Conservation (phyloP, 257 asterid species). For the Lycium barbarum region DNA sequence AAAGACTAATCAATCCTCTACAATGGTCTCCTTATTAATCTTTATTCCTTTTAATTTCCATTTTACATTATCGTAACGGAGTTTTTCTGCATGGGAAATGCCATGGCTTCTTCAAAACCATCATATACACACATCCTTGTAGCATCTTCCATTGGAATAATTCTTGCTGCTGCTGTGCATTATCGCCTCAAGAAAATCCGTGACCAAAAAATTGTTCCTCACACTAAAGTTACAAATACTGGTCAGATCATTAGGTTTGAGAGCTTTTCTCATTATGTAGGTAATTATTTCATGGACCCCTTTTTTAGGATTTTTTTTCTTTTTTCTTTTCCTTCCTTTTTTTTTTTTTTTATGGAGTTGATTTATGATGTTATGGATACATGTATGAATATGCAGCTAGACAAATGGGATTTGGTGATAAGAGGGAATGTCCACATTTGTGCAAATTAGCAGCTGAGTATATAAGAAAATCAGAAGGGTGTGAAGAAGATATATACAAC, state of each 20-base stretch:
- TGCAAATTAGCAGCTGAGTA: constrained; percentile 89
- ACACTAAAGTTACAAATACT: constrained; percentile 57
- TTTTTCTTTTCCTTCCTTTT: background rate
- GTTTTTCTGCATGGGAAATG: constrained; percentile 24
- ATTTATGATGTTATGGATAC: constrained; percentile 18
- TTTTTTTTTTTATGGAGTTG: background rate
- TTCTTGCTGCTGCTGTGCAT: constrained; percentile 79
- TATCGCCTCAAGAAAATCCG: constrained; percentile 59
- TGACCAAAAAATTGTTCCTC: constrained; percentile 67
- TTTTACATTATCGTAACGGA: background rate
- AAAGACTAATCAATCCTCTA: background rate
- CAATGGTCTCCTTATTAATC: background rate
- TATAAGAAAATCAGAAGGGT: constrained; percentile 74
- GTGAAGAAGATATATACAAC: constrained; percentile 82
- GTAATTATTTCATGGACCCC: constrained; percentile 47
- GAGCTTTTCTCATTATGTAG: constrained; percentile 91
- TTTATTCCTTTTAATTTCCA: background rate
- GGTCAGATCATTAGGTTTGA: constrained; percentile 79
- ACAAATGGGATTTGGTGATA: constrained; percentile 86
- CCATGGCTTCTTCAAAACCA: constrained; percentile 36
- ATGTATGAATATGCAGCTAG: constrained; percentile 67
- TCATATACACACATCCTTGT: constrained; percentile 64
- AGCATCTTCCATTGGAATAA: constrained; percentile 82
- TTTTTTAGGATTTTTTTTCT: background rate
- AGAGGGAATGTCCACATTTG: constrained; percentile 75